Evolutionary conservation across 2,329 filamentous ascomycete genomes (phyloP), one percentile per base, ranked within the genome.

Genomic region (Fusarium sororula): DNA sequence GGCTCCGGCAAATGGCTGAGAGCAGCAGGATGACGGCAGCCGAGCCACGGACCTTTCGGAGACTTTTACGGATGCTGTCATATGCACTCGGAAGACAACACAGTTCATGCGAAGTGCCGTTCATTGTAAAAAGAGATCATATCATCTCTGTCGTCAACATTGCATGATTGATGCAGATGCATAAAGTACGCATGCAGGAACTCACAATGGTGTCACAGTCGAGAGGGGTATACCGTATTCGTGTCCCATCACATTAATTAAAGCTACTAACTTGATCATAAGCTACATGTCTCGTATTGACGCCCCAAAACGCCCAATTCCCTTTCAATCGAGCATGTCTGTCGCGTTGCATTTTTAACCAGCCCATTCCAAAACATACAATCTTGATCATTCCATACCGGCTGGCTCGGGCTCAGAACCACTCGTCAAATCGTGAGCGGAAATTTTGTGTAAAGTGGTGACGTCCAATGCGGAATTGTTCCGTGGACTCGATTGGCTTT

Each of bases 281-380:
- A 44, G 38, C n/a, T 50, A 50, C 66, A 66, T 68, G 48, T 48
- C 39, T 68, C 41, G 37, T 66, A n/a, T 18, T 22, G 39, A 48
- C 63, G n/a, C 63, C 66, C 62, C 14, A 28, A 67, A 68, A 68
- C 62, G 62, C 66, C 66, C 42, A 18, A 15, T 44, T 68, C 18
- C n/a, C 41, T 41, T 17, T 47, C 54, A 35, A 20, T 12, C 48
- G 30, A 35, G 22, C 56, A 38, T 55, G 24, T 30, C 3, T 14
- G 6, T 32, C 24, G 48, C 22, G 9, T 22, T 28, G 20, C 45
- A 55, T 41, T 62, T 24, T 44, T 51, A 6, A 13, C 26, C 38
- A 22, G 26, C 17, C 26, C 47, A 47, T 30, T 54, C 42, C 22
- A 24, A 54, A 53, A 17, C 30, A 45, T 54, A 28, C 66, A 70